phyloP scores from a whole-genome alignment of 768 basidiomycete genomes.

The Kwoniella bestiolae region DNA sequence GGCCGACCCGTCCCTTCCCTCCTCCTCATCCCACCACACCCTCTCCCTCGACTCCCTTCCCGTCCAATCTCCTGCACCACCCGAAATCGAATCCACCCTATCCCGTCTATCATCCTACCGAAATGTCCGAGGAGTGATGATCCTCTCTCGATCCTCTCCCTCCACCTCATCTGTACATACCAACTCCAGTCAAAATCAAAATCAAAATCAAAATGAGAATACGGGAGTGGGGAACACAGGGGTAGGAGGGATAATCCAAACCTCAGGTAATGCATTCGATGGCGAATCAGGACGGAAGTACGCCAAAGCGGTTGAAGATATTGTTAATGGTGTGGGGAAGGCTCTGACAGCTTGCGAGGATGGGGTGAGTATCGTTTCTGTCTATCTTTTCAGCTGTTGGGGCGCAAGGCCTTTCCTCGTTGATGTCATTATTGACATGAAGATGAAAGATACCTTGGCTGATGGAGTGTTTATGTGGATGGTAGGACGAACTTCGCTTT shows the following conservation, averaged over 20 bases:
- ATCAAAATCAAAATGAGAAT: too few species aligned
- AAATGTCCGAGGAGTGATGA: constrained; percentile 83
- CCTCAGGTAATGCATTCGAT: constrained; percentile 60
- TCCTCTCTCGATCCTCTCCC: constrained; percentile 66
- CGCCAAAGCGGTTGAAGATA: constrained; percentile 58
- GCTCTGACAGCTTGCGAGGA: constrained; percentile 78
- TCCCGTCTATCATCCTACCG: constrained; percentile 76
- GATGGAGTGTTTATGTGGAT: not conserved
- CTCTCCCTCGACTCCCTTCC: not conserved
- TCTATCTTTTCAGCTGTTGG: not conserved
- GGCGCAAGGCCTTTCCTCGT: too few species aligned
- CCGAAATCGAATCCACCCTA: constrained; percentile 83
- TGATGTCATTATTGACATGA: too few species aligned
- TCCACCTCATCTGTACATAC: not conserved
- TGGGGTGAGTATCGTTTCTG: constrained; percentile 59
- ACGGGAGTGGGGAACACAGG: not conserved
- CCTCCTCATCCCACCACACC: constrained; percentile 2
- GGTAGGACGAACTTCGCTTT: constrained; percentile 83
- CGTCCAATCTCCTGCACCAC: constrained; percentile 56
- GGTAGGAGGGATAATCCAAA: constrained; percentile 68
- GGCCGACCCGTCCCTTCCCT: constrained; percentile 42
- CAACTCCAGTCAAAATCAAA: not conserved
- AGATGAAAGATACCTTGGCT: not conserved
- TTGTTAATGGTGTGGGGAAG: constrained; percentile 76
- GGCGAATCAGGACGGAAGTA: constrained; percentile 53